Conservation (phyloP, 1,284 basidiomycete species). For the Trichosporon sp. region DNA sequence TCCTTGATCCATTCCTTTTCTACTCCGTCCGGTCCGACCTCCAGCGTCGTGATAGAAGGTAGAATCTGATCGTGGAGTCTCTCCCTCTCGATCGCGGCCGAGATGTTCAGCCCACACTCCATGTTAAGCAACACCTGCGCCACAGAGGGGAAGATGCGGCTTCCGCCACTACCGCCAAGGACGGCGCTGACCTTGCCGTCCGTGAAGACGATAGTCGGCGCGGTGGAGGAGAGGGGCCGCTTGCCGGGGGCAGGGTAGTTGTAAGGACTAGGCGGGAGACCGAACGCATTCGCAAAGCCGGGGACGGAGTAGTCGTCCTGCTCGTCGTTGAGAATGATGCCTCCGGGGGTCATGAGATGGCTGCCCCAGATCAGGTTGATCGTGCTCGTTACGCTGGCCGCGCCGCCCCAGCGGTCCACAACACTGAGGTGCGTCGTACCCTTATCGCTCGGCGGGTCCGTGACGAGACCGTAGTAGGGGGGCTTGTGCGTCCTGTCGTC, state of each 20-base stretch:
- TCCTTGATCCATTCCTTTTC: slow-evolving; percentile 63
- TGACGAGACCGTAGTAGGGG: slow-evolving; percentile 80
- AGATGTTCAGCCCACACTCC: slow-evolving; percentile 77
- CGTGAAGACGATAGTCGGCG: slow-evolving; percentile 77
- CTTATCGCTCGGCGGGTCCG: slow-evolving; percentile 75
- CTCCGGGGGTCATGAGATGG: slow-evolving; percentile 74
- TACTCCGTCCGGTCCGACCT: slow-evolving; percentile 62
- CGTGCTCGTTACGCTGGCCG: slow-evolving; percentile 79
- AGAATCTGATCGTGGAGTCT: slow-evolving; percentile 91
- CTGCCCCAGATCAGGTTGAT: slow-evolving; percentile 87
- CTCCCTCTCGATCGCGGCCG: slow-evolving; percentile 77
- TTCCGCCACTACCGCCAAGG: slow-evolving; percentile 84
- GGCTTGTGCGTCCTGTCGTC: slow-evolving; percentile 73
- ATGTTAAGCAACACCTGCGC: slow-evolving; percentile 81
- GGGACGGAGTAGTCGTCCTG: slow-evolving; percentile 82
- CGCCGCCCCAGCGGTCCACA: slow-evolving; percentile 80
- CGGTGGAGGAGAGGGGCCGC: slow-evolving; percentile 78
- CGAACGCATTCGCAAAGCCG: slow-evolving; percentile 77
- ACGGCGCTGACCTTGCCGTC: slow-evolving; percentile 72
- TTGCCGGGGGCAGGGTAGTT: slow-evolving; percentile 87
- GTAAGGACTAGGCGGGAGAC: slow-evolving; percentile 80
- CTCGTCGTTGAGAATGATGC: slow-evolving; percentile 87
- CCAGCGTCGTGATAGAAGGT: slow-evolving; percentile 68
- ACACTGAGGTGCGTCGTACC: slow-evolving; percentile 85
- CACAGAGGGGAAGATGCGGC: slow-evolving; percentile 77